These are phyloP conservation scores for Salix purpurea DNA, from an alignment of 345 rosid species.

Conservation along the genomic window DNA sequence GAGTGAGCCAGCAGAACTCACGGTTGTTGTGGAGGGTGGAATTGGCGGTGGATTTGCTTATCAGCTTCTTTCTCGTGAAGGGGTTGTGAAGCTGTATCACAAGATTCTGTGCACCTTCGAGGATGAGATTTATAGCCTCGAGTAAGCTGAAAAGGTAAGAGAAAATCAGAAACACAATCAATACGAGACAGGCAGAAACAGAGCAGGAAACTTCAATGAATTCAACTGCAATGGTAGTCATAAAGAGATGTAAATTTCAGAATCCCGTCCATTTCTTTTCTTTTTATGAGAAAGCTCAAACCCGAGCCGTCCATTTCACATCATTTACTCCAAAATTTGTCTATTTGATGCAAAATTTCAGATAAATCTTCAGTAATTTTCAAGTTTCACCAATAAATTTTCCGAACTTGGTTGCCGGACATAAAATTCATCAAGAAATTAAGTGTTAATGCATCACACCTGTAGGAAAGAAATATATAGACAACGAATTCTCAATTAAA, in stretches of 20 bases:
- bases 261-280: neutral
- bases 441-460: neutral
- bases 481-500: neutral
- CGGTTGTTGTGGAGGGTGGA: conserved; percentile 39
- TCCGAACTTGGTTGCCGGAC: neutral
- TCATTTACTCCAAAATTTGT: neutral
- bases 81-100: conserved; percentile 41
- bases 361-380: neutral
- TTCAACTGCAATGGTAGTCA: neutral
- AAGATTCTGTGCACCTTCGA: conserved; percentile 53
- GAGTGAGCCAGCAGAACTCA: conserved; percentile 62
- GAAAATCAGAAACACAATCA: neutral
- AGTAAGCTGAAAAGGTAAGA: conserved; percentile 40
- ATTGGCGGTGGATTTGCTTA: conserved; percentile 16
- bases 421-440: neutral
- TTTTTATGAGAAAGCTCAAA: no score
- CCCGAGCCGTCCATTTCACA: neutral
- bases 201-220: neutral
- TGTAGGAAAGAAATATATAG: neutral
- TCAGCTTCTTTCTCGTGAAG: conserved; percentile 29
- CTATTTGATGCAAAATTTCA: neutral
- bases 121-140: conserved; percentile 51
- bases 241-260: neutral
- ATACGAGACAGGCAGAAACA: neutral
- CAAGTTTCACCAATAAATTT: neutral